Evolutionary conservation across 2,329 filamentous ascomycete species (phyloP).

Genomic region (Cyphellophora europaea): DNA sequence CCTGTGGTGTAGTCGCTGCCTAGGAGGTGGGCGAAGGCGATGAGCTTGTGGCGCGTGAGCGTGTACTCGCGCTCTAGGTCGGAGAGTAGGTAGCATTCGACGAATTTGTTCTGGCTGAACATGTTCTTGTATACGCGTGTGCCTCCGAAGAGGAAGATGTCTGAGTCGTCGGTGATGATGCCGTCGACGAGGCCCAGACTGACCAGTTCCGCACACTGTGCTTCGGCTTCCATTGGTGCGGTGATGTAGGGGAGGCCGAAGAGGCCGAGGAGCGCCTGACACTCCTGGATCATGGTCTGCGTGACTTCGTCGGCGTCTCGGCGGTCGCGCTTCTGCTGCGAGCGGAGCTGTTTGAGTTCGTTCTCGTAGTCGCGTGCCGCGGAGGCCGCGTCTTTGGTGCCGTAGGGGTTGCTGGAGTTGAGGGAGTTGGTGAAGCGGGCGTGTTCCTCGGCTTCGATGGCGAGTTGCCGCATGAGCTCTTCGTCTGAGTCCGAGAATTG

Average conservation of each 20-base stretch:
- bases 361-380: constrained; percentile 73
- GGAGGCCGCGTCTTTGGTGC: constrained; percentile 46
- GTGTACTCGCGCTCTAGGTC: constrained; percentile 87
- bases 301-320: constrained; percentile 95
- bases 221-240: constrained; percentile 97
- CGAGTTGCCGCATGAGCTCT: constrained; percentile 76
- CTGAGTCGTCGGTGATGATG: constrained; percentile 94
- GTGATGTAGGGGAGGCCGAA: constrained; percentile 96
- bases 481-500: constrained; percentile 76
- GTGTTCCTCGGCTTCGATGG: constrained; percentile 86
- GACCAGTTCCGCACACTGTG: constrained; percentile 90
- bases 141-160: constrained; percentile 93
- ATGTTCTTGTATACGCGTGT: constrained; percentile 98
- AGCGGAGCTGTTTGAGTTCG: constrained; percentile 76
- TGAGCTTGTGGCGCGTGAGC: constrained; percentile 76
- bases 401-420: constrained; percentile 56
- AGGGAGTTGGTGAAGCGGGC: constrained; percentile 82
- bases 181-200: constrained; percentile 82
- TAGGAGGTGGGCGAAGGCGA: constrained; percentile 79
- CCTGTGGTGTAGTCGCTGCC: constrained; percentile 95
- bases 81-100: constrained; percentile 80
- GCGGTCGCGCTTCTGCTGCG: constrained; percentile 93
- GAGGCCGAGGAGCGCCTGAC: constrained; percentile 76
- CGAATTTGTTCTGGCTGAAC: constrained; percentile 97
- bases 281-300: constrained; percentile 90